A percentile compares a stretch with the other conserved stretches of the same genome.
Conservation (phyloP, 1,284 basidiomycete genomes). For the Cyathus olla region DNA sequence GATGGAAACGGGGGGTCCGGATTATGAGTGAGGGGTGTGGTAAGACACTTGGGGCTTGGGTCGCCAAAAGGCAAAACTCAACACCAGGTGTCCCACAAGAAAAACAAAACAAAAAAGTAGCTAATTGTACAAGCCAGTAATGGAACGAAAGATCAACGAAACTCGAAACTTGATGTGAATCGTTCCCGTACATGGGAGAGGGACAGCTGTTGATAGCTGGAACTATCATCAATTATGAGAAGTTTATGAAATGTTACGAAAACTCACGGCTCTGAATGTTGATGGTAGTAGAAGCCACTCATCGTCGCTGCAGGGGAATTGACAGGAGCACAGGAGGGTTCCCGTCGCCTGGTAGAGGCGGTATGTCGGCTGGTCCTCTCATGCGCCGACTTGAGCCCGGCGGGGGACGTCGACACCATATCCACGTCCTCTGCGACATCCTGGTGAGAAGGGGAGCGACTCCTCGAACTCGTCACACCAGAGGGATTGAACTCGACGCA, state of each 20-base stretch:
- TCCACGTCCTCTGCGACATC: slow-evolving; percentile 20
- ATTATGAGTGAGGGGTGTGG: background rate
- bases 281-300: slow-evolving; percentile 95
- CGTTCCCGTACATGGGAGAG: slow-evolving; percentile 68
- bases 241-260: slow-evolving; percentile 12
- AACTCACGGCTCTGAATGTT: slow-evolving; percentile 87
- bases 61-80: too few species aligned
- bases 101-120: too few species aligned
- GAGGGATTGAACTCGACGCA: slow-evolving; percentile 82
- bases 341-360: slow-evolving; percentile 49
- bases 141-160: slow-evolving; percentile 55
- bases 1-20: background rate
- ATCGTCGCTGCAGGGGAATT: slow-evolving; percentile 72
- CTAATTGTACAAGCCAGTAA: background rate
- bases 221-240: slow-evolving; percentile 11
- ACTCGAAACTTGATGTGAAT: slow-evolving; percentile 72
- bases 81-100: too few species aligned
- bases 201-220: slow-evolving; percentile 76
- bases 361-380: slow-evolving; percentile 57
- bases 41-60: background rate
- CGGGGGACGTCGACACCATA: slow-evolving; percentile 27
- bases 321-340: slow-evolving; percentile 52
- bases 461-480: slow-evolving; percentile 6
- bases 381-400: slow-evolving; percentile 44
- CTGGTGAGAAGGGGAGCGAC: slow-evolving; percentile 26